Percentiles rank a stretch among this genome's conserved stretches.
These are phyloP conservation scores for Pisolithus sp. DNA, from an alignment of 768 basidiomycete genomes.

Conservation along the genomic window DNA sequence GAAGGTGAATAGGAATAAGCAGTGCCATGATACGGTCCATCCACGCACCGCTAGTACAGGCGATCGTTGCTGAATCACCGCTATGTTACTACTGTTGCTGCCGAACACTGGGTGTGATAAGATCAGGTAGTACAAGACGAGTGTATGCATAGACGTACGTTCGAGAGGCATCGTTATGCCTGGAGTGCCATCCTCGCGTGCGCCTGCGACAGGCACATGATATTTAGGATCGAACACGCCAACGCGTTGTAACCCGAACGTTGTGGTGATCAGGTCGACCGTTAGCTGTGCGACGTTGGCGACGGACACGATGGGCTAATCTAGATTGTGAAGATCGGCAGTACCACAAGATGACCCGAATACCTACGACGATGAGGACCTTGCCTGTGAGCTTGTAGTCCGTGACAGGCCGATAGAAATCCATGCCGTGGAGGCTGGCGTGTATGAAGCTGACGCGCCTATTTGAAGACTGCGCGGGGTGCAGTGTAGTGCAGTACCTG, in stretches of 20 bases:
- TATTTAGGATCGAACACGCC: slow-evolving; percentile 59
- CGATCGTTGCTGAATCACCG: slow-evolving; percentile 72
- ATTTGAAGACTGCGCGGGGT: too few relatives aligned
- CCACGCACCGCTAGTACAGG: slow-evolving; percentile 64
- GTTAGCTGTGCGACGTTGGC: slow-evolving; percentile 81
- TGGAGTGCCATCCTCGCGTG: slow-evolving; percentile 51
- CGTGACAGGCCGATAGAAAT: slow-evolving; percentile 24
- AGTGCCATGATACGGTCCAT: neutral
- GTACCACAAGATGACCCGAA: neutral
- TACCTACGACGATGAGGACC: slow-evolving; percentile 25
- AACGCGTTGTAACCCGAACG: slow-evolving; percentile 51
- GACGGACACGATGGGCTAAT: slow-evolving; percentile 66
- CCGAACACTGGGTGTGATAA: slow-evolving; percentile 54
- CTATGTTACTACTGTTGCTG: slow-evolving; percentile 39
- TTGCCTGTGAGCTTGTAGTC: slow-evolving; percentile 24
- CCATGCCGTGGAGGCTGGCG: slow-evolving; percentile 10
- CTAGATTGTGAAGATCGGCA: slow-evolving; percentile 6
- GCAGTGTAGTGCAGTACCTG: too few relatives aligned
- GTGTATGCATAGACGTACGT: slow-evolving; percentile 40
- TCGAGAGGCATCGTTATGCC: slow-evolving; percentile 74
- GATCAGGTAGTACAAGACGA: slow-evolving; percentile 2
- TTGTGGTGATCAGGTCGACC: slow-evolving; percentile 65
- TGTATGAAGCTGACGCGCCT: too few relatives aligned
- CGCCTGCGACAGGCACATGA: slow-evolving; percentile 67
- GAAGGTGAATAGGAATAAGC: neutral